These are phyloP conservation scores for Entelexis sorbosivorans DNA, from an alignment of 1,139 yeast genomes.

Conservation along the genomic window DNA sequence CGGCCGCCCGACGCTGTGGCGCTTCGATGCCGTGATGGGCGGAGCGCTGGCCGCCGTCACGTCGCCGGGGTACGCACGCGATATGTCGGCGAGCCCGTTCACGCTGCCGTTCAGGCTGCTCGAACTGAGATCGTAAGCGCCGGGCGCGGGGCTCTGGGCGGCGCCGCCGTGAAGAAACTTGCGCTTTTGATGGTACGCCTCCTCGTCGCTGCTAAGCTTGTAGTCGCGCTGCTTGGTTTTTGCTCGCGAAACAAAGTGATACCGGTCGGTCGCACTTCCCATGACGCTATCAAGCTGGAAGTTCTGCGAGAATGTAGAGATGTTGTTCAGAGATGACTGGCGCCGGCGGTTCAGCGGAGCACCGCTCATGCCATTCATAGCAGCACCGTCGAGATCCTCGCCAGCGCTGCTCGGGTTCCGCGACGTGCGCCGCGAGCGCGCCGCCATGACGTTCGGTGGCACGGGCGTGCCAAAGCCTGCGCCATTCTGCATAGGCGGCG, in stretches of 20 bases:
- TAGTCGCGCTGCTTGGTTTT: slow-evolving; percentile 11
- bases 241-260: slow-evolving; percentile 23
- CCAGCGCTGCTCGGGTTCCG: slow-evolving; percentile 20
- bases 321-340: slow-evolving; percentile 16
- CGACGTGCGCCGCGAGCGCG: slow-evolving; percentile 13
- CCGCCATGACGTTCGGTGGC: background rate
- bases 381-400: slow-evolving; percentile 25
- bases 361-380: background rate
- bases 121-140: background rate
- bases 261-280: slow-evolving; percentile 26
- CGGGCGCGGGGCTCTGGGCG: background rate
- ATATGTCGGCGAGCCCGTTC: background rate
- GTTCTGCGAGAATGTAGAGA: slow-evolving; percentile 26
- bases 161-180: slow-evolving; percentile 20
- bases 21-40: background rate
- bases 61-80: slow-evolving; percentile 10
- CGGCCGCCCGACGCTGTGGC: slow-evolving; percentile 1
- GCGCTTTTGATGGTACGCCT: slow-evolving; percentile 17
- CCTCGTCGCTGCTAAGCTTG: slow-evolving; percentile 19
- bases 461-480: background rate
- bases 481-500: slow-evolving; percentile 8
- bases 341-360: slow-evolving; percentile 18
- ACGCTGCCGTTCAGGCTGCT: background rate
- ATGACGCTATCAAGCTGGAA: slow-evolving; percentile 28
- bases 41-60: background rate